These are phyloP conservation scores for Verticillium dahliae DNA, from an alignment of 2,329 filamentous ascomycete genomes.

Conservation along the genomic window DNA sequence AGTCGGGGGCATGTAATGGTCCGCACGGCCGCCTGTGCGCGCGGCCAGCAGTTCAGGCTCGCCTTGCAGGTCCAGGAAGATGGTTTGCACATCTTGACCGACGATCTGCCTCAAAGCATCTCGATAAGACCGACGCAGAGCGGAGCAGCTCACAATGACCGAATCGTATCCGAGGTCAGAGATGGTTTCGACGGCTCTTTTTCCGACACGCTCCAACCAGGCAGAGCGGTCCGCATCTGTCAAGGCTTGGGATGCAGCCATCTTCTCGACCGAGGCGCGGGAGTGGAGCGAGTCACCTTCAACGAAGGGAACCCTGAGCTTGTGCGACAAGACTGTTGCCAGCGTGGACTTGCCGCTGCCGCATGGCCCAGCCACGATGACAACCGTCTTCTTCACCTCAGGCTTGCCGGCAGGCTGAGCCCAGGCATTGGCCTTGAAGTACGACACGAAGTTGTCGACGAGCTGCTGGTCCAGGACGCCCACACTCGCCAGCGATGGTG, in stretches of 20 bases:
- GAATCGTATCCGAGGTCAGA: conserved; percentile 17
- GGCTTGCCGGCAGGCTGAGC: conserved; percentile 27
- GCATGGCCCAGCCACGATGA: conserved; percentile 31
- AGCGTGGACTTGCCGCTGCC: conserved; percentile 34
- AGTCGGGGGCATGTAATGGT: conserved; percentile 27
- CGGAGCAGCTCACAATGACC: conserved; percentile 31
- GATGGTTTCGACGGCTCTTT: conserved; percentile 15
- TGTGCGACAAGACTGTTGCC: conserved; percentile 19
- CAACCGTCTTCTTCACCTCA: conserved; percentile 15
- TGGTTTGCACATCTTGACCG: conserved; percentile 11
- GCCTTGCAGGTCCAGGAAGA: conserved; percentile 29
- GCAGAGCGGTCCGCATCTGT: conserved; percentile 22
- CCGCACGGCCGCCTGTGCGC: conserved; percentile 18
- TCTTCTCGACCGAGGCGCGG: conserved; percentile 21
- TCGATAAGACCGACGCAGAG: conserved; percentile 25
- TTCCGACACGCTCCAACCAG: conserved; percentile 22
- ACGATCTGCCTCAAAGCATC: conserved; percentile 19
- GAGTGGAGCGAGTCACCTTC: conserved; percentile 33
- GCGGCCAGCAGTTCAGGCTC: conserved; percentile 18
- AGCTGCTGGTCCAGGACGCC: conserved; percentile 21
- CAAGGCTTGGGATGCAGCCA: conserved; percentile 21
- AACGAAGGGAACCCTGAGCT: conserved; percentile 25
- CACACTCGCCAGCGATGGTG: conserved; percentile 32
- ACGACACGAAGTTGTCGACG: conserved; percentile 29
- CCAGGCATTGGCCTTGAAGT: conserved; percentile 30